phyloP scores from a whole-genome alignment of 164 flowering plant species.

The Warburgia ugandensis region DNA sequence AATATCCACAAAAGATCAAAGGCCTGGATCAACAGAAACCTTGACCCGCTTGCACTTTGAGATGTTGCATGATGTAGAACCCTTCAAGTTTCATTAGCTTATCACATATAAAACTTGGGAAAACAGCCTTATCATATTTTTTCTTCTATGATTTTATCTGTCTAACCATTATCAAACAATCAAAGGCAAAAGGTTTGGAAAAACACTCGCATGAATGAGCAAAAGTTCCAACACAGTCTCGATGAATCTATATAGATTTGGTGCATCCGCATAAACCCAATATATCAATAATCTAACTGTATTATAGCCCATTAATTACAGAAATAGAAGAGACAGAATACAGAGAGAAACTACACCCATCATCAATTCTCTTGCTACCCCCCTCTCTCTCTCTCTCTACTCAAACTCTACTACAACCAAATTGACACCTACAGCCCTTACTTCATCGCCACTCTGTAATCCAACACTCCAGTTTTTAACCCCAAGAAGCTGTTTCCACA shows the following conservation, averaged over 20 bases:
- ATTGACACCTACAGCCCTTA: constrained; percentile 13
- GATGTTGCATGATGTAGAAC: too few species aligned
- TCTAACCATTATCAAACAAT: too few species aligned
- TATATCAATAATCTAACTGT: constrained; percentile 6
- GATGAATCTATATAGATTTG: background rate
- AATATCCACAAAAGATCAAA: too few species aligned
- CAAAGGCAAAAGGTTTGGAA: too few species aligned
- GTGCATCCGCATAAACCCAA: too few species aligned
- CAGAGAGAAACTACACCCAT: constrained; percentile 11
- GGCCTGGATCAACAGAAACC: too few species aligned
- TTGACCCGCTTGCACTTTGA: too few species aligned
- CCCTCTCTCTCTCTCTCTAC: background rate
- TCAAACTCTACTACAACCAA: background rate
- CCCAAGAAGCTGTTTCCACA: constrained; percentile 61
- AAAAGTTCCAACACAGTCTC: constrained; percentile 2
- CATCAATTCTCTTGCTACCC: constrained; percentile 2
- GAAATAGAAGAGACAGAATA: constrained; percentile 10
- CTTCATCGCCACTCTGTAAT: constrained; percentile 81
- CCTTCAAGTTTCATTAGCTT: too few species aligned
- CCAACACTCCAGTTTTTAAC: constrained; percentile 38
- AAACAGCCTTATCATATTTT: too few species aligned
- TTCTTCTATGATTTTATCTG: too few species aligned
- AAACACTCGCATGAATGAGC: background rate
- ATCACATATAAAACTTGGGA: too few species aligned
- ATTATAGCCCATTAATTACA: constrained; percentile 17